These are phyloP conservation scores for Fusarium citri DNA, from an alignment of 2,329 filamentous ascomycete species.

Conservation along the genomic window DNA sequence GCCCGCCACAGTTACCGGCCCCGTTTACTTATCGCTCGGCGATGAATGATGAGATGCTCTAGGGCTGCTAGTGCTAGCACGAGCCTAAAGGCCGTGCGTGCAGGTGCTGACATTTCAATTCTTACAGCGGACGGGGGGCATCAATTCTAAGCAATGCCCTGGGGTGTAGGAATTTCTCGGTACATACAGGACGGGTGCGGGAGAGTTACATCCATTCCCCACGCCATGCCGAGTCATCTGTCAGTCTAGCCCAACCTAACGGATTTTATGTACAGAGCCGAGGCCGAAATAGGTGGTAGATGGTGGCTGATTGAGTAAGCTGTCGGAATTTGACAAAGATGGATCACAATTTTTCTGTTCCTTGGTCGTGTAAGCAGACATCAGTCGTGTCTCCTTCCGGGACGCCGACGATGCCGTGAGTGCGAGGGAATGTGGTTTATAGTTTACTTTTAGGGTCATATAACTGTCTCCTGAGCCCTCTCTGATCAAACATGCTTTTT, in stretches of 20 bases:
- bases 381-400: slow-evolving; percentile 7
- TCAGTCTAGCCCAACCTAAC: slow-evolving; percentile 15
- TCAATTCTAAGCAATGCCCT: neutral
- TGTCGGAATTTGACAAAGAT: slow-evolving; percentile 16
- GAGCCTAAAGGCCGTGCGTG: slow-evolving; percentile 24
- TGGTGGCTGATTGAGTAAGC: slow-evolving; percentile 33
- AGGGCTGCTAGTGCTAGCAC: slow-evolving; percentile 37
- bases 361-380: slow-evolving; percentile 24
- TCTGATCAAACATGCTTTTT: neutral
- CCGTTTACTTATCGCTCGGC: slow-evolving; percentile 23
- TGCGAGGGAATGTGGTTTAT: neutral
- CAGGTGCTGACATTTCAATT: neutral
- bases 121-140: neutral
- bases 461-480: slow-evolving; percentile 22
- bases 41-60: slow-evolving; percentile 21
- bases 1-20: slow-evolving; percentile 26
- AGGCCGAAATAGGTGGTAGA: slow-evolving; percentile 25
- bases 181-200: slow-evolving; percentile 1
- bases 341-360: slow-evolving; percentile 8
- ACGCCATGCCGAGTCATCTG: slow-evolving; percentile 36
- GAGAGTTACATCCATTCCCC: slow-evolving; percentile 21
- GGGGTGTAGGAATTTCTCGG: slow-evolving; percentile 13
- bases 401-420: slow-evolving; percentile 22
- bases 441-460: slow-evolving; percentile 4
- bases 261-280: slow-evolving; percentile 26